Evolutionary conservation across 1,284 basidiomycete species (phyloP), one percentile per base, ranked within the genome.

Genomic region (Sporisorium graminicola): DNA sequence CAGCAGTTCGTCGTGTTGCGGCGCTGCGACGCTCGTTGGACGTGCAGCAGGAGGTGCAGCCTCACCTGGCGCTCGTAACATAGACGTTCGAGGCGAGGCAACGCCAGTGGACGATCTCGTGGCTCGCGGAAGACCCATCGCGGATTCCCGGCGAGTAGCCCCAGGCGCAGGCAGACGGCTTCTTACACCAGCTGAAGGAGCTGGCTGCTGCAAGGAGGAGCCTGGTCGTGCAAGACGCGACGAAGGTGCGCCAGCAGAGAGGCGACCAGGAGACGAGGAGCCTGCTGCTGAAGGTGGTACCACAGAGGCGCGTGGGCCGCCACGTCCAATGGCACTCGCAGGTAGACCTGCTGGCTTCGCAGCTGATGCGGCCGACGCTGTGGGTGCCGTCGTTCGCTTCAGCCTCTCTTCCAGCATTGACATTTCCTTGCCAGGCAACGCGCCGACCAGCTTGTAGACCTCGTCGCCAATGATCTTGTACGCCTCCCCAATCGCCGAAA

Each of bases 341-440:
- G 65, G 44, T 35, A 49, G 52, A 44, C 58, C 56, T 4, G 29
- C 27, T n/a, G 47, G 7, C 9, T 16, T 58, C 14, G 58, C 59
- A 5, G 69, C 20, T 5, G 59, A 9, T 10, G 57, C 57, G 22
- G 7, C 44, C 14, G 58, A 55, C n/a, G 56, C 44, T 10, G 69
- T 59, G 4, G 79, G 72, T 13, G 63, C 74, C 22, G 91, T 88
- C 9, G 94, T 91, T 44, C 94, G 91, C 73, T 94, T 92, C 22
- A 97, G 87, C 18, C 94, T 90, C 84, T 96, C 95, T 85, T 96
- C 94, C 29, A 97, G 88, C 81, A 96, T 92, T 16, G 93, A 93
- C 85, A 92, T 93, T 80, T 96, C 94, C 85, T 95, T 96, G 1
- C 92, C 88, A 35, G 92, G 90, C 43, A 97, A 86, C 5, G 89